Evolutionary conservation across 108 stramenopile species (phyloP).

Genomic region (Nitzschia putrida): DNA sequence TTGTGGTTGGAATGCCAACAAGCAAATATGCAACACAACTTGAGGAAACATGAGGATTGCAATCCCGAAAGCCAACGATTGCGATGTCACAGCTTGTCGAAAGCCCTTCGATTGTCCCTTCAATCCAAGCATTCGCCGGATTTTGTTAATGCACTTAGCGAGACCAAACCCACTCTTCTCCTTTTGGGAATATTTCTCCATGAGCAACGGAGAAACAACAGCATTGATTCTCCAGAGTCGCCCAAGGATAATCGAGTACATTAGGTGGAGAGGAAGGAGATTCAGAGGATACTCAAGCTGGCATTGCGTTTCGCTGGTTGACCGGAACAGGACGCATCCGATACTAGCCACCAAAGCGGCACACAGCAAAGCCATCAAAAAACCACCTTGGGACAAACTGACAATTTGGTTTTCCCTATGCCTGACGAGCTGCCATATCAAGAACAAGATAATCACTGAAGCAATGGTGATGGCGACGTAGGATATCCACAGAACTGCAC

Average conservation of each 20-base stretch:
- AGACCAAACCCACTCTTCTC: background rate
- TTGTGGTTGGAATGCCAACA: constrained; percentile 6
- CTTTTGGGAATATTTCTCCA: constrained; percentile 1
- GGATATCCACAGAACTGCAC: constrained; percentile 1
- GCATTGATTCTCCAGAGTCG: constrained; percentile 43
- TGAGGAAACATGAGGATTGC: constrained; percentile 18
- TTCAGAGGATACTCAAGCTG: constrained; percentile 5
- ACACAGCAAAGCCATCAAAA: constrained; percentile 29
- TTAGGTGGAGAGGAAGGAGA: constrained; percentile 28
- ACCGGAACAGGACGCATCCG: constrained; percentile 22
- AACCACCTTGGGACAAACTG: constrained; percentile 24
- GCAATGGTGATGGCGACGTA: constrained; percentile 24
- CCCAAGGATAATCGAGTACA: constrained; percentile 23
- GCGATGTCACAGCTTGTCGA: background rate
- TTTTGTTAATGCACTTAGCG: background rate
- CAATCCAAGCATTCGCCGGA: background rate
- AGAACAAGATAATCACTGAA: constrained; percentile 4
- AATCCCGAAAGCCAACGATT: background rate
- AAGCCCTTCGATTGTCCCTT: background rate
- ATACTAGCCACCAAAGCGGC: constrained; percentile 32
- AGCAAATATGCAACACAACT: constrained; percentile 24
- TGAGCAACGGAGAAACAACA: constrained; percentile 32
- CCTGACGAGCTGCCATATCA: constrained; percentile 20
- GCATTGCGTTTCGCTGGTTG: constrained; percentile 32
- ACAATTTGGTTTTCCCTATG: constrained; percentile 28